Percentiles rank a stretch among this genome's conserved stretches.
phyloP scores from a whole-genome alignment of 331 rosid genomes.

The Prunus yedoensis region DNA sequence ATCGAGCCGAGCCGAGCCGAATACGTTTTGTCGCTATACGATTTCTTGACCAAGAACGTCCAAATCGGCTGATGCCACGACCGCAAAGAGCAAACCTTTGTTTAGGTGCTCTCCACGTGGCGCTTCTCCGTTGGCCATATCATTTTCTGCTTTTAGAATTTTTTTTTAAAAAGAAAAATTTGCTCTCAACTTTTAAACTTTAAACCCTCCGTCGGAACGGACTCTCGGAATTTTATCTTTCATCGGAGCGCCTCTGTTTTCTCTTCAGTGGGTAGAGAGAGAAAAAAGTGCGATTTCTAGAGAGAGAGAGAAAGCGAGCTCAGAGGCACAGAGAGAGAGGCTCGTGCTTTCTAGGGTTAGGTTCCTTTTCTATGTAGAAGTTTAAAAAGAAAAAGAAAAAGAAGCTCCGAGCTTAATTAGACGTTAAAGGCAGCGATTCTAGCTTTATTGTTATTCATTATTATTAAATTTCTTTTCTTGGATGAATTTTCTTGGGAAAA shows the following conservation, averaged over 20 bases:
- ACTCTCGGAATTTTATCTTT: constrained; percentile 38
- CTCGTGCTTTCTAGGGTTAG: constrained; percentile 18
- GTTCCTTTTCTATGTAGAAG: constrained; percentile 6
- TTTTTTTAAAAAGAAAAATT: too few relatives aligned
- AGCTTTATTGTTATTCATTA: not conserved
- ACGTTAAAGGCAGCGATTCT: constrained; percentile 19
- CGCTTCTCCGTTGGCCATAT: not conserved
- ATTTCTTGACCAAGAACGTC: constrained; percentile 45
- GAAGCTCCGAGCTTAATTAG: constrained; percentile 18
- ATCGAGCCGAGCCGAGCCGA: constrained; percentile 26
- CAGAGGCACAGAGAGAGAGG: not conserved
- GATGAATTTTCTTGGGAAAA: constrained; percentile 29
- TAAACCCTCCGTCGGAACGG: constrained; percentile 46
- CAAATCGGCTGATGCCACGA: constrained; percentile 37
- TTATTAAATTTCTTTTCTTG: constrained; percentile 18
- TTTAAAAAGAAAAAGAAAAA: constrained; percentile 9
- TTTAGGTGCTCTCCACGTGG: constrained; percentile 45
- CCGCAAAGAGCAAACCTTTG: not conserved
- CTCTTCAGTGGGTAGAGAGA: constrained; percentile 37
- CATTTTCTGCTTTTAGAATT: not conserved
- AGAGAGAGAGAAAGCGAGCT: constrained; percentile 26
- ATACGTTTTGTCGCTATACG: constrained; percentile 2
- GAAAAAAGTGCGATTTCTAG: constrained; percentile 22
- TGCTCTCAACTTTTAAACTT: not conserved
- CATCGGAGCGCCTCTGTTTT: constrained; percentile 33